A percentile compares a stretch with the other conserved stretches of the same genome.
Evolutionary conservation across 768 basidiomycete species (phyloP).

Genomic region (Pilatotrama ljubarskyi): DNA sequence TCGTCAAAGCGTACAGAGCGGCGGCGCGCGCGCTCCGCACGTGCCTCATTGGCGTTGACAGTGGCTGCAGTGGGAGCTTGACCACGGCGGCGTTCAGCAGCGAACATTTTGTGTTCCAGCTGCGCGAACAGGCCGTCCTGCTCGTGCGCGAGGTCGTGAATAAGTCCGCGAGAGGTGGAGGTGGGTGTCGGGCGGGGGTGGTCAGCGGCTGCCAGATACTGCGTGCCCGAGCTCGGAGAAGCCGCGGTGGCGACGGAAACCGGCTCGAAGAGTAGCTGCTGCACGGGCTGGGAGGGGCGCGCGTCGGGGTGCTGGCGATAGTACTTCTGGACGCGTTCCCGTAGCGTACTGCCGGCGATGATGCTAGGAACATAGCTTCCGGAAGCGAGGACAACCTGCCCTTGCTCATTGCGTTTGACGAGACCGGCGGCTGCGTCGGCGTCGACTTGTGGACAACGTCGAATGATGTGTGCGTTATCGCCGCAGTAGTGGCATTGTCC

Average conservation of each 20-base stretch:
- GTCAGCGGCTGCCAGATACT: background rate
- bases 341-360: constrained; percentile 4
- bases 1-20: constrained; percentile 35
- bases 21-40: too few relatives aligned
- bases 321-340: constrained; percentile 5
- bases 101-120: constrained; percentile 3
- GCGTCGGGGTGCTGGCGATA: background rate
- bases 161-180: background rate
- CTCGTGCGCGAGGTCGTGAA: background rate
- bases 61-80: too few relatives aligned
- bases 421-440: constrained; percentile 16
- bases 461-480: constrained; percentile 26
- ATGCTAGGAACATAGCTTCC: constrained; percentile 27
- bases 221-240: background rate
- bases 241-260: background rate
- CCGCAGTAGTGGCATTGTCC: constrained; percentile 26
- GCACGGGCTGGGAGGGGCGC: background rate
- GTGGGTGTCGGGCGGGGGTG: background rate
- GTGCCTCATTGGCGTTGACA: too few relatives aligned
- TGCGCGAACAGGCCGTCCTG: background rate
- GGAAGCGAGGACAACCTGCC: constrained; percentile 26
- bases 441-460: constrained; percentile 24
- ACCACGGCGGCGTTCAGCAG: background rate
- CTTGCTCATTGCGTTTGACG: constrained; percentile 26
- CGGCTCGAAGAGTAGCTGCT: background rate